Percentiles rank a stretch among this genome's conserved stretches.
Conservation (phyloP, 2,329 filamentous ascomycete species). For the Moelleriella libera region DNA sequence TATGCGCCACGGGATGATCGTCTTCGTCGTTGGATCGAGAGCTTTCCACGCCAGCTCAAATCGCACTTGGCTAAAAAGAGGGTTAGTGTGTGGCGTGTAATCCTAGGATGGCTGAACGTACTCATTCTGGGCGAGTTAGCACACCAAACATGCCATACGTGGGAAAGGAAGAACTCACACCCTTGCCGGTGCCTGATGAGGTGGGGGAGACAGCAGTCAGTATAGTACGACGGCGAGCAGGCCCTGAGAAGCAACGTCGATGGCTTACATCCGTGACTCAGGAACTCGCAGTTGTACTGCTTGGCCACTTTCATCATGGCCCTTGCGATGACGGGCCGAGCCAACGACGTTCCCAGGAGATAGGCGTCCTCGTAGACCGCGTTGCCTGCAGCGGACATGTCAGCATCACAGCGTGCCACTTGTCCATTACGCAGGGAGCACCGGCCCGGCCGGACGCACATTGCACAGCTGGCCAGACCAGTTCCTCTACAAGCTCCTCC, state of each 20-base stretch:
- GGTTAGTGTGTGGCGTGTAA: background rate
- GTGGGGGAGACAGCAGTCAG: no score
- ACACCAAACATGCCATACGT: no score
- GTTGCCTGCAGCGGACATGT: constrained; percentile 15
- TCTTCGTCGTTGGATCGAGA: constrained; percentile 46
- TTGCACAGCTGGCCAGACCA: constrained; percentile 63
- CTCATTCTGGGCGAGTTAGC: no score
- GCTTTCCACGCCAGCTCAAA: constrained; percentile 17
- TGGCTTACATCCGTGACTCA: constrained; percentile 22
- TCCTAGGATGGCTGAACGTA: background rate
- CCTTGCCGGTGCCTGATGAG: constrained; percentile 3
- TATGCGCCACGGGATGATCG: constrained; percentile 61
- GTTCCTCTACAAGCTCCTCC: constrained; percentile 59
- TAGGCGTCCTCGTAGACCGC: constrained; percentile 44
- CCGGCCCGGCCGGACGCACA: constrained; percentile 19
- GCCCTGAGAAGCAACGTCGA: no score
- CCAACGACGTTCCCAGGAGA: constrained; percentile 36
- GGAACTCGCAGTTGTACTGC: constrained; percentile 19
- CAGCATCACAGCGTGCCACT: no score
- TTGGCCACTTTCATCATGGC: constrained; percentile 36
- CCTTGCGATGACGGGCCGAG: constrained; percentile 50
- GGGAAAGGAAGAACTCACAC: background rate
- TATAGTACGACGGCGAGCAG: no score
- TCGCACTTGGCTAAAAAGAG: constrained; percentile 2
- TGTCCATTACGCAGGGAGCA: background rate